phyloP scores from a whole-genome alignment of 2,329 filamentous ascomycete genomes.

The Exophiala sp. region DNA sequence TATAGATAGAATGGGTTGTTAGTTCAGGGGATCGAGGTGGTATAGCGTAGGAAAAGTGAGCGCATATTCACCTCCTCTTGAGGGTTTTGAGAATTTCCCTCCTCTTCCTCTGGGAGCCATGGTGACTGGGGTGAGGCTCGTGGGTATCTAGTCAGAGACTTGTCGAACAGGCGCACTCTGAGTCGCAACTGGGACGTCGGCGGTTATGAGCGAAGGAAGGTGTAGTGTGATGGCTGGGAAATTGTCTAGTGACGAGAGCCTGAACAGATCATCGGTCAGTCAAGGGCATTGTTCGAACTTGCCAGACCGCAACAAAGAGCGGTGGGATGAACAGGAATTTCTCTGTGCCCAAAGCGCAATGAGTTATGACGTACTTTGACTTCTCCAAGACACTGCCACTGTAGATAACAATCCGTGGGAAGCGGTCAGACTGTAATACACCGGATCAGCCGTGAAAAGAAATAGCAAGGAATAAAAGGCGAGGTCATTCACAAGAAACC shows the following conservation, averaged over 20 bases:
- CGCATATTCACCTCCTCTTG: conserved; percentile 66
- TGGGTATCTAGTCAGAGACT: not conserved
- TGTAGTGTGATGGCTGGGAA: not conserved
- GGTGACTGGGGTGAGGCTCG: not conserved
- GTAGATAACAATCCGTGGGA: too few species aligned
- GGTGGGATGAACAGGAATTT: conserved; percentile 5
- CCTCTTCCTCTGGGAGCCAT: conserved; percentile 63
- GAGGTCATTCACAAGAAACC: too few species aligned
- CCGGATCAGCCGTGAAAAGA: too few species aligned
- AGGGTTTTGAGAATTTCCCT: conserved; percentile 91
- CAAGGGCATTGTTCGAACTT: not conserved
- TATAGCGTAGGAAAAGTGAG: too few species aligned
- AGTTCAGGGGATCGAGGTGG: too few species aligned
- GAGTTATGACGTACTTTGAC: not conserved
- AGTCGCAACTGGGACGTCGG: not conserved
- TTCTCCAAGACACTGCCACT: too few species aligned
- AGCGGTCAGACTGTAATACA: too few species aligned
- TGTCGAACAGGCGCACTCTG: not conserved
- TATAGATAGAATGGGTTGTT: conserved; percentile 42
- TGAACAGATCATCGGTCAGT: not conserved
- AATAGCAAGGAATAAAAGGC: too few species aligned
- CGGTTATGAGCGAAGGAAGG: not conserved
- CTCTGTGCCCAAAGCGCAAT: not conserved
- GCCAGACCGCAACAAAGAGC: conserved; percentile 8
- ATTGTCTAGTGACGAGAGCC: not conserved